A percentile compares a stretch with the other conserved stretches of the same genome.
Evolutionary conservation across 305 asterid species (phyloP).

Genomic region (Fraxinus sp.): DNA sequence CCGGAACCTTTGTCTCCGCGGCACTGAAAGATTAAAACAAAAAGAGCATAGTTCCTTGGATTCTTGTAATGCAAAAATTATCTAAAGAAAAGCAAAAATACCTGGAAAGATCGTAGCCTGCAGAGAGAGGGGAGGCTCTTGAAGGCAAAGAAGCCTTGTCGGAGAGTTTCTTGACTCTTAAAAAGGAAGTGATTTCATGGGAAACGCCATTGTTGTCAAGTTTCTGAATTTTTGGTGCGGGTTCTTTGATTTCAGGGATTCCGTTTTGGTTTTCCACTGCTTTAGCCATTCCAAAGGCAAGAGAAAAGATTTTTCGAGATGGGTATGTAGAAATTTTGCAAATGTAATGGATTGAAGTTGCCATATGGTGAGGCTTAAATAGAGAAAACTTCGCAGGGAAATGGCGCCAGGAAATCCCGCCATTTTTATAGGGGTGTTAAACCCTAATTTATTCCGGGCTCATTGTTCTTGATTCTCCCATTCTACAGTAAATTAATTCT

Average conservation of each 20-base stretch:
- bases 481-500: too few relatives aligned
- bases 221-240: conserved; percentile 38
- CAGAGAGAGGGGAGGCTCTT: conserved; percentile 56
- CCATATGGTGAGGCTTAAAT: conserved; percentile 17
- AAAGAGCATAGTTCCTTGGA: background rate
- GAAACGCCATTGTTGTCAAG: conserved; percentile 19
- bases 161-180: conserved; percentile 58
- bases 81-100: conserved; percentile 2
- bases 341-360: background rate
- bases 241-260: conserved; percentile 33
- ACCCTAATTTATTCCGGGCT: background rate
- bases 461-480: too few relatives aligned
- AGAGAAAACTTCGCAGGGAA: background rate
- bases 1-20: conserved; percentile 51
- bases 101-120: conserved; percentile 83
- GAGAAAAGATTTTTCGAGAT: background rate
- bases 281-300: conserved; percentile 21
- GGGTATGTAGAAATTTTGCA: background rate
- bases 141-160: conserved; percentile 62
- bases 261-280: conserved; percentile 17
- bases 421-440: conserved; percentile 13
- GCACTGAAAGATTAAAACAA: conserved; percentile 34
- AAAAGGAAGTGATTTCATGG: conserved; percentile 22
- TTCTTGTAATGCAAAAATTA: background rate
- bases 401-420: conserved; percentile 66